Evolutionary conservation across 768 basidiomycete species (phyloP).

Genomic region (Mrakia frigida): DNA sequence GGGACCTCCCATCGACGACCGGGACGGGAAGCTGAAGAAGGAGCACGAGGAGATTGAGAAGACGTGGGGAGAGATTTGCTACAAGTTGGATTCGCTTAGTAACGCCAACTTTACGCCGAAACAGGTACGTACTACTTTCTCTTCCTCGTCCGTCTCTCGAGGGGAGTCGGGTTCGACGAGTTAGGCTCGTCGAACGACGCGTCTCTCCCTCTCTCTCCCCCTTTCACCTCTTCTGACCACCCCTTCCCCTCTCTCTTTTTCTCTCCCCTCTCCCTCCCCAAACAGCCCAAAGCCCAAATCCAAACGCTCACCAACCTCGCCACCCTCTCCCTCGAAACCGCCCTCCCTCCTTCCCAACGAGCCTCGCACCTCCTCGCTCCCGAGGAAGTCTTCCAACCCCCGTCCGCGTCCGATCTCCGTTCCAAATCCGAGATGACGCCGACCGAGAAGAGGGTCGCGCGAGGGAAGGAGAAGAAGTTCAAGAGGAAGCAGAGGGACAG

Average conservation of each 20-base stretch:
- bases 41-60: conserved; percentile 82
- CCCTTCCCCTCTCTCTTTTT: neutral
- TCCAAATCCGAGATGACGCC: conserved; percentile 78
- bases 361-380: conserved; percentile 79
- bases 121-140: conserved; percentile 54
- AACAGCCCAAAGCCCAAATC: conserved; percentile 81
- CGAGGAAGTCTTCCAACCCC: conserved; percentile 72
- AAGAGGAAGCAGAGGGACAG: conserved; percentile 64
- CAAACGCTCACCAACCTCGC: conserved; percentile 76
- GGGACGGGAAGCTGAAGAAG: conserved; percentile 79
- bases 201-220: conserved; percentile 2
- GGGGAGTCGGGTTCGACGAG: neutral
- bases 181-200: neutral
- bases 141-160: neutral
- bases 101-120: conserved; percentile 96
- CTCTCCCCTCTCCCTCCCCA: neutral
- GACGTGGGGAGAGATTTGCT: conserved; percentile 76
- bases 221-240: neutral
- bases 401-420: conserved; percentile 52
- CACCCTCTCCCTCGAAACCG: conserved; percentile 77
- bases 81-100: conserved; percentile 85
- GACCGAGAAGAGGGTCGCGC: conserved; percentile 66
- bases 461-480: conserved; percentile 45
- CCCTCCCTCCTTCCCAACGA: conserved; percentile 75
- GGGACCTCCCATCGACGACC: conserved; percentile 56